Conservation (phyloP, 2,329 filamentous ascomycete species). For the Coniella vitis region DNA sequence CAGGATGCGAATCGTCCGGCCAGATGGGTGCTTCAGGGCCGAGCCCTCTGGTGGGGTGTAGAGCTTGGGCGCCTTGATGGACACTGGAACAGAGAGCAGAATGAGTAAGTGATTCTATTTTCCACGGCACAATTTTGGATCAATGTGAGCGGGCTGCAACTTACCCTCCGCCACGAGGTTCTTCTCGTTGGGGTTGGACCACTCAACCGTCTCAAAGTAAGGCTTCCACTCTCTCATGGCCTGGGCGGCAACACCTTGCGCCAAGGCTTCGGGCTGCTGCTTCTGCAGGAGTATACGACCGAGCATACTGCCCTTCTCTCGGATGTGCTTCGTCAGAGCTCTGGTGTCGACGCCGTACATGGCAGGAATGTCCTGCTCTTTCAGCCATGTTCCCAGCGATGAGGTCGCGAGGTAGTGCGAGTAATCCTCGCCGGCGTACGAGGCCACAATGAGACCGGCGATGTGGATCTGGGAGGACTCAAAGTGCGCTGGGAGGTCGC, state of each 20-base stretch:
- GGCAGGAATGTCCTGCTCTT: constrained; percentile 89
- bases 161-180: constrained; percentile 94
- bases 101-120: constrained; percentile 14
- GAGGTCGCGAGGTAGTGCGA: constrained; percentile 90
- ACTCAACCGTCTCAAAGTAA: constrained; percentile 75
- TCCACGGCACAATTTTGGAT: background rate
- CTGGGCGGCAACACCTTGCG: constrained; percentile 31
- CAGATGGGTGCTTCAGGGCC: constrained; percentile 79
- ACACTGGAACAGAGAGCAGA: constrained; percentile 58
- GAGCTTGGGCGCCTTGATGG: constrained; percentile 76
- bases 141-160: constrained; percentile 25
- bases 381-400: constrained; percentile 89
- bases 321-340: constrained; percentile 87
- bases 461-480: constrained; percentile 91
- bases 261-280: constrained; percentile 35
- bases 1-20: constrained; percentile 77
- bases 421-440: constrained; percentile 90
- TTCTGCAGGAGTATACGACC: constrained; percentile 79
- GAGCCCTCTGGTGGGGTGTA: constrained; percentile 68
- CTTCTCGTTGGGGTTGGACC: constrained; percentile 85
- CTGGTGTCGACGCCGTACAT: constrained; percentile 94
- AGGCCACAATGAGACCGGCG: constrained; percentile 81
- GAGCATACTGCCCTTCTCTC: constrained; percentile 92
- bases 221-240: constrained; percentile 36
- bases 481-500: constrained; percentile 84